Evolutionary conservation across 179 eudicot genomes (phyloP).

Genomic region (Sideroxylon spinosum): DNA sequence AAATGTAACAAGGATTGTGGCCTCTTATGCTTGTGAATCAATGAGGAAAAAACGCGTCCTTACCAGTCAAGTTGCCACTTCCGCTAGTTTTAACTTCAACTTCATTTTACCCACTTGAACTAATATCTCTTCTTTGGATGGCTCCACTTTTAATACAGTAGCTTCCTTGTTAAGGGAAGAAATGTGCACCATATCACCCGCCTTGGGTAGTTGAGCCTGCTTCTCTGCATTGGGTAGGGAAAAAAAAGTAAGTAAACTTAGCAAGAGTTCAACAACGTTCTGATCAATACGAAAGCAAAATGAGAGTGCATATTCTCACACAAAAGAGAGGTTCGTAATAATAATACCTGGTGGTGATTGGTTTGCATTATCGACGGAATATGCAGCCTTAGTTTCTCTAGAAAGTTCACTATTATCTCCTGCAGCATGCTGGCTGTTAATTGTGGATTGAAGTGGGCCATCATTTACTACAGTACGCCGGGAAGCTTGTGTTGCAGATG

Average conservation of each 20-base stretch:
- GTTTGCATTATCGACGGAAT: conserved; percentile 21
- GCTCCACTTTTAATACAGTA: conserved; percentile 60
- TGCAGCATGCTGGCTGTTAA: conserved; percentile 22
- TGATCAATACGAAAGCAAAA: too few relatives aligned
- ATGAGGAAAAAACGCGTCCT: not conserved
- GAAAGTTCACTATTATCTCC: conserved; percentile 17
- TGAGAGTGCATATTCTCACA: not conserved
- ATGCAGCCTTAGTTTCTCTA: conserved; percentile 18
- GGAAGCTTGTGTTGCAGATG: conserved; percentile 32
- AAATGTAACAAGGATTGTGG: not conserved
- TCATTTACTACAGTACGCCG: conserved; percentile 21
- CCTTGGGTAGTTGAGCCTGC: conserved; percentile 41
- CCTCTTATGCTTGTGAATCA: conserved; percentile 1
- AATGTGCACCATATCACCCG: conserved; percentile 71
- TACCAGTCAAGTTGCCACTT: conserved; percentile 39
- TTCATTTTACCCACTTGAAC: conserved; percentile 85
- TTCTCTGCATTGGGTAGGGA: conserved; percentile 24
- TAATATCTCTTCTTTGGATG: conserved; percentile 59
- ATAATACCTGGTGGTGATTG: conserved; percentile 46
- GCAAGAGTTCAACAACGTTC: not conserved
- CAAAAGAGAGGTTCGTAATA: not conserved
- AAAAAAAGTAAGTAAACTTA: not conserved
- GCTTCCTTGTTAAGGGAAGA: conserved; percentile 66
- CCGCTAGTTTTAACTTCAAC: conserved; percentile 69
- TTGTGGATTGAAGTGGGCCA: conserved; percentile 16